Evolutionary conservation across 805 yeast genomes (phyloP).

Genomic region (Metschnikowia santaceciliae): DNA sequence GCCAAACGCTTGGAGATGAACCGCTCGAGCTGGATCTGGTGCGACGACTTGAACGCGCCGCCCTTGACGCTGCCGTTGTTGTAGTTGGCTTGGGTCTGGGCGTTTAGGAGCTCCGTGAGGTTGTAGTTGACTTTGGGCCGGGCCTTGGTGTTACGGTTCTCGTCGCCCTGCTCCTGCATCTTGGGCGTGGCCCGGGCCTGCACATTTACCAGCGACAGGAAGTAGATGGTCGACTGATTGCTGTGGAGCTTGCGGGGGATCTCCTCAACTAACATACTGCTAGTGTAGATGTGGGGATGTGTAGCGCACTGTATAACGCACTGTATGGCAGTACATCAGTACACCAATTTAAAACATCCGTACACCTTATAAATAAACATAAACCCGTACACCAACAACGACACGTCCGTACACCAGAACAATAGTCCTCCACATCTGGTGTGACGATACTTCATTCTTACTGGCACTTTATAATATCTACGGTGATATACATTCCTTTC

Average conservation of each 20-base stretch:
- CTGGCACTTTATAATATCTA: too few species aligned
- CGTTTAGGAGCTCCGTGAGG: slow-evolving; percentile 39
- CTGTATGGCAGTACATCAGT: too few species aligned
- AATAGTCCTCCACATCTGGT: too few species aligned
- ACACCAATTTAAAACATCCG: too few species aligned
- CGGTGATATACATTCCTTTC: too few species aligned
- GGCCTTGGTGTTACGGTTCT: slow-evolving; percentile 26
- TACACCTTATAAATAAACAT: background rate
- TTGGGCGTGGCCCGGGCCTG: slow-evolving; percentile 34
- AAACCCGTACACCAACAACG: background rate
- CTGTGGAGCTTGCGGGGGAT: slow-evolving; percentile 32
- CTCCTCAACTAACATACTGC: slow-evolving; percentile 41
- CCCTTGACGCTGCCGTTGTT: slow-evolving; percentile 19
- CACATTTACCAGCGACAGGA: slow-evolving; percentile 38
- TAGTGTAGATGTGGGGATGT: background rate
- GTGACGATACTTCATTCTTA: too few species aligned
- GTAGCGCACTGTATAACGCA: too few species aligned
- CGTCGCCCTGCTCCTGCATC: slow-evolving; percentile 15
- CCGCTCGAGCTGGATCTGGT: slow-evolving; percentile 41
- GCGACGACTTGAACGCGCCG: slow-evolving; percentile 40
- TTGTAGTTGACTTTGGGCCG: slow-evolving; percentile 44
- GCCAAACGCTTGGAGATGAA: slow-evolving; percentile 32
- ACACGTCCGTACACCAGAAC: background rate
- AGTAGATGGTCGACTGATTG: slow-evolving; percentile 36
- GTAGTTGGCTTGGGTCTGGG: slow-evolving; percentile 35